Conservation (phyloP, 2,329 filamentous ascomycete species). For the Pseudohalonectria lignicola region DNA sequence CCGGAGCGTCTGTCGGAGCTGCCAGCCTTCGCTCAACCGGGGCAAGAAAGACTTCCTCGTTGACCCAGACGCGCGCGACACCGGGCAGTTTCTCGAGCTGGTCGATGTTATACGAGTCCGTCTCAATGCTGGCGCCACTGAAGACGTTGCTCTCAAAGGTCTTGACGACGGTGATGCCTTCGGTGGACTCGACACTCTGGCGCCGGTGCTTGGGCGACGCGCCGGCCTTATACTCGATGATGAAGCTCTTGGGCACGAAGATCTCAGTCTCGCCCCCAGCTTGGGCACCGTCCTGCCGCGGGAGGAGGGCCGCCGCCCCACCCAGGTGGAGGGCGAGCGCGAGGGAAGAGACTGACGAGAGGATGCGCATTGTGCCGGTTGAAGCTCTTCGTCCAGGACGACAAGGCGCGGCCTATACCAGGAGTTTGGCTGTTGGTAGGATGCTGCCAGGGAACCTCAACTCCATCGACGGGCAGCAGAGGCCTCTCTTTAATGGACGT, state of each 20-base stretch:
- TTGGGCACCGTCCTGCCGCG: neutral
- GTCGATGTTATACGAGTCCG: conserved; percentile 15
- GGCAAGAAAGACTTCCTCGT: neutral
- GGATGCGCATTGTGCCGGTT: too few relatives aligned
- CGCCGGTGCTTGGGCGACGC: conserved; percentile 1
- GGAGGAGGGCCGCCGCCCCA: neutral
- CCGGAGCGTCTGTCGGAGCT: conserved; percentile 1
- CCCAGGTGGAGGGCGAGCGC: neutral
- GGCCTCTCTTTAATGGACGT: too few relatives aligned
- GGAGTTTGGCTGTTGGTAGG: too few relatives aligned
- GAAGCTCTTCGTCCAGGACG: too few relatives aligned
- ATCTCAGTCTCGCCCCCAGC: neutral
- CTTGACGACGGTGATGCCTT: conserved; percentile 5
- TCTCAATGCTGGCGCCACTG: conserved; percentile 17
- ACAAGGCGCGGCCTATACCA: too few relatives aligned
- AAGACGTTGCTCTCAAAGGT: conserved; percentile 16
- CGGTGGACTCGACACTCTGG: neutral
- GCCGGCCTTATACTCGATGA: neutral
- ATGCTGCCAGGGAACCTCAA: too few relatives aligned
- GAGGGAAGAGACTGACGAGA: neutral
- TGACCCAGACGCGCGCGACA: conserved; percentile 12
- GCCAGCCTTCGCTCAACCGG: neutral
- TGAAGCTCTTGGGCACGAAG: neutral
- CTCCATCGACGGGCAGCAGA: too few relatives aligned
- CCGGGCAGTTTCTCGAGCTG: conserved; percentile 19